These are phyloP conservation scores for Sporobolomyces pararoseus DNA, from an alignment of 768 basidiomycete genomes.

Conservation along the genomic window DNA sequence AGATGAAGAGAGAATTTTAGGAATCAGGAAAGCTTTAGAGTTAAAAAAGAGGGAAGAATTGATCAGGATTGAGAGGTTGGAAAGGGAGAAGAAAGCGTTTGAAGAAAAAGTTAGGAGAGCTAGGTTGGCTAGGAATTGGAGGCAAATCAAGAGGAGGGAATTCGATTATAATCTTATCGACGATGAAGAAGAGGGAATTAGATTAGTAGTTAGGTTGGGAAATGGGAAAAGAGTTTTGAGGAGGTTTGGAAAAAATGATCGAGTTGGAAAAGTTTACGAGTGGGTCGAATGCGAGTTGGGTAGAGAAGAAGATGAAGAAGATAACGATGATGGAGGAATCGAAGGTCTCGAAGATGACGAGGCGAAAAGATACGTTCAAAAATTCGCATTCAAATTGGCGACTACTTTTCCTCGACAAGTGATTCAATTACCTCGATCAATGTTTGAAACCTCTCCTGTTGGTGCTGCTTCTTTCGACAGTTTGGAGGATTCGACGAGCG, in stretches of 20 bases:
- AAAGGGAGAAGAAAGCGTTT: slow-evolving; percentile 48
- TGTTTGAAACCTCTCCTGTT: slow-evolving; percentile 39
- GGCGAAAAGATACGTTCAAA: slow-evolving; percentile 48
- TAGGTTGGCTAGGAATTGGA: slow-evolving; percentile 52
- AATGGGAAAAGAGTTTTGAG: slow-evolving; percentile 59
- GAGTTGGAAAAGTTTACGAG: slow-evolving; percentile 65
- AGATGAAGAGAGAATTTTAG: slow-evolving; percentile 67
- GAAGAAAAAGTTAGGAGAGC: slow-evolving; percentile 45
- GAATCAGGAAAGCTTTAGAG: slow-evolving; percentile 46
- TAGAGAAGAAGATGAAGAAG: slow-evolving; percentile 47
- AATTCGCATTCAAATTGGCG: slow-evolving; percentile 71
- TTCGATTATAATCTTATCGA: too few relatives aligned
- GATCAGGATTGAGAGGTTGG: slow-evolving; percentile 44
- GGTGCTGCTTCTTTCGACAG: neutral
- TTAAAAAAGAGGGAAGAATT: slow-evolving; percentile 40
- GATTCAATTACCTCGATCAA: slow-evolving; percentile 55
- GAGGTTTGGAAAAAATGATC: slow-evolving; percentile 56
- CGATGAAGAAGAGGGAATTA: slow-evolving; percentile 52
- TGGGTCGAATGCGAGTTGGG: slow-evolving; percentile 60
- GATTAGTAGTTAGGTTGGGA: slow-evolving; percentile 59
- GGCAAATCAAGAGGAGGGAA: slow-evolving; percentile 59
- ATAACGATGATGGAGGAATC: slow-evolving; percentile 37
- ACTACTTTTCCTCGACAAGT: slow-evolving; percentile 61
- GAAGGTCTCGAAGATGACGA: neutral
- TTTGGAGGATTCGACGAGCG: neutral